Conservation (phyloP, 768 basidiomycete species). For the Lentinus brumalis region DNA sequence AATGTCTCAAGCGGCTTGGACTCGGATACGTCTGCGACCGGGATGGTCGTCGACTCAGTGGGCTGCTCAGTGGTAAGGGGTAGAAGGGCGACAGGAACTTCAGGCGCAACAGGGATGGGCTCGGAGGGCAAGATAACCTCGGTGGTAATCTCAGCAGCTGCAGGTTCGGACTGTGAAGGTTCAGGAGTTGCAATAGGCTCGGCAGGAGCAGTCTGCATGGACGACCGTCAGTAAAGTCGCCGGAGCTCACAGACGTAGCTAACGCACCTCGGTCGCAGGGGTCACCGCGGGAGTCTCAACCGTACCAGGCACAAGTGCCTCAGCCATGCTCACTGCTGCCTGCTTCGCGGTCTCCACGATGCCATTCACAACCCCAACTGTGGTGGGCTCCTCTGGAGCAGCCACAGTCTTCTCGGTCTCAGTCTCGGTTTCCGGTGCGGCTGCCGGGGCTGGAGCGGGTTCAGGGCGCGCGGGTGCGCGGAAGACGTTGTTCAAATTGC, state of each 20-base stretch:
- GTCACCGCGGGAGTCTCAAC: slow-evolving; percentile 18
- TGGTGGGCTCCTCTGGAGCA: not conserved
- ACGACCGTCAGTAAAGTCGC: not conserved
- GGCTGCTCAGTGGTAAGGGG: slow-evolving; percentile 17
- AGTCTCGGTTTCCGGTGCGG: slow-evolving; percentile 13
- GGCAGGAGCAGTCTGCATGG: not conserved
- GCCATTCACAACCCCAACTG: slow-evolving; percentile 9
- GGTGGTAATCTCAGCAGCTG: slow-evolving; percentile 4
- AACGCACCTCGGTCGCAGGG: slow-evolving; percentile 4
- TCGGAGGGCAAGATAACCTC: slow-evolving; percentile 16
- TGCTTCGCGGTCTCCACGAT: slow-evolving; percentile 22
- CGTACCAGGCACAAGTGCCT: slow-evolving; percentile 27
- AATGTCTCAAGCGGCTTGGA: slow-evolving; percentile 21
- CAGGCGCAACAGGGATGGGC: slow-evolving; percentile 14
- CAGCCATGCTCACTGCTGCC: slow-evolving; percentile 27
- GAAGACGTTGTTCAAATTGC: slow-evolving; percentile 74
- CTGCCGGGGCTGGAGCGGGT: slow-evolving; percentile 12
- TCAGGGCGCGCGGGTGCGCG: slow-evolving; percentile 46
- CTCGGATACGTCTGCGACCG: slow-evolving; percentile 15
- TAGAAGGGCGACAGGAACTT: slow-evolving; percentile 24
- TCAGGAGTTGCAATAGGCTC: slow-evolving; percentile 14
- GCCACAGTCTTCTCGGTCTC: not conserved
- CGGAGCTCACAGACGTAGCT: not conserved
- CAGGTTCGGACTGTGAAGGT: slow-evolving; percentile 5
- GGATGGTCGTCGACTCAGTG: not conserved